phyloP scores from a whole-genome alignment of 2,329 filamentous ascomycete species.

The Curvularia spicifera region DNA sequence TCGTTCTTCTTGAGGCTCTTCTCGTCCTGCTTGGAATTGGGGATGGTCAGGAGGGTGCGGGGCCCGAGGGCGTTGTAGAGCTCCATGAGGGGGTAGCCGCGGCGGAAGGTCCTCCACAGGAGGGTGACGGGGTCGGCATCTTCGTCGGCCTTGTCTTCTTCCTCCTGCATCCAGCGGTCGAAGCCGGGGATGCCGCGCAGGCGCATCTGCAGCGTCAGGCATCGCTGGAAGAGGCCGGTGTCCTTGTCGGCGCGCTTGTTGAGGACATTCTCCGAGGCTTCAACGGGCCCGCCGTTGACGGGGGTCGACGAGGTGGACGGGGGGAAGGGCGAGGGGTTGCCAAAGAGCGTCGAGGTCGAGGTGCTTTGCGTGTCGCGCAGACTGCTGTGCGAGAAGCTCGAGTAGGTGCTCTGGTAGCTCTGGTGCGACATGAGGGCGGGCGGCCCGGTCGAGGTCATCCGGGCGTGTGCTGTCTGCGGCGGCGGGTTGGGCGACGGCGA shows the following conservation, averaged over 20 bases:
- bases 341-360: conserved; percentile 54
- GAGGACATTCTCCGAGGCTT: conserved; percentile 91
- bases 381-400: conserved; percentile 55
- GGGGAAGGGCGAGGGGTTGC: conserved; percentile 31
- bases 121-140: conserved; percentile 85
- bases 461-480: conserved; percentile 33
- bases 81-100: conserved; percentile 81
- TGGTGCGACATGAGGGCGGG: conserved; percentile 53
- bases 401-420: conserved; percentile 56
- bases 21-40: conserved; percentile 68
- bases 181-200: conserved; percentile 85
- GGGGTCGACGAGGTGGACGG: conserved; percentile 37
- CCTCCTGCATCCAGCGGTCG: conserved; percentile 73
- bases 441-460: conserved; percentile 46
- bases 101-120: conserved; percentile 85
- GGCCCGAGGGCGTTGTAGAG: conserved; percentile 89
- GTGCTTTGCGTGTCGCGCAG: conserved; percentile 57
- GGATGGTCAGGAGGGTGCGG: conserved; percentile 69
- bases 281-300: conserved; percentile 65
- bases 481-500: conserved; percentile 10
- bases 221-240: conserved; percentile 93
- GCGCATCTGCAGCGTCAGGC: conserved; percentile 80
- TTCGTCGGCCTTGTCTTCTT: conserved; percentile 71
- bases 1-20: conserved; percentile 68
- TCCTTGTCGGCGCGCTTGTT: conserved; percentile 94